Evolutionary conservation across 495 filamentous ascomycete genomes (phyloP).

Genomic region (Aspergillus haitiensis): DNA sequence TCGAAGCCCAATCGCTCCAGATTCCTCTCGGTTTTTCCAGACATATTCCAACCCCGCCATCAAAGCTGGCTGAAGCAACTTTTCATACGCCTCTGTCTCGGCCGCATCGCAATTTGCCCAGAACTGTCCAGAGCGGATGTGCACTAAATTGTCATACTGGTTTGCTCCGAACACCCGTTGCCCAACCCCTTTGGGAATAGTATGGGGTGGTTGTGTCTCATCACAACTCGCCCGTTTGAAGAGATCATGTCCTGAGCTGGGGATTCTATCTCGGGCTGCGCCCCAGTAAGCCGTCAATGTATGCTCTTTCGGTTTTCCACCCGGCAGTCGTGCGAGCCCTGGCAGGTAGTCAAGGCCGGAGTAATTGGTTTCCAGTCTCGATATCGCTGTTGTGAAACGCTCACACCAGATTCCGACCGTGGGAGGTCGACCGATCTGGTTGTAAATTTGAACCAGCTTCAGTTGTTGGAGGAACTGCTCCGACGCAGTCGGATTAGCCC

Average conservation of each 20-base stretch:
- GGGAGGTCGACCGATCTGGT: neutral
- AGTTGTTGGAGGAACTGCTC: slow-evolving; percentile 7
- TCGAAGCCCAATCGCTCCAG: neutral
- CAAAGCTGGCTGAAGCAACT: neutral
- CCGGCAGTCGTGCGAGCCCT: slow-evolving; percentile 20
- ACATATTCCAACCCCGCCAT: slow-evolving; percentile 1
- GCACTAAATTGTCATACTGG: slow-evolving; percentile 20
- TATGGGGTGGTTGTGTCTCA: neutral
- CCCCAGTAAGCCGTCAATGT: slow-evolving; percentile 29
- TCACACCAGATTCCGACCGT: slow-evolving; percentile 24
- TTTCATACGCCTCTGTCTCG: neutral
- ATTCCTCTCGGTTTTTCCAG: neutral
- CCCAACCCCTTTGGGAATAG: neutral
- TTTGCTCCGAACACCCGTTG: slow-evolving; percentile 19
- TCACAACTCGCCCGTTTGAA: slow-evolving; percentile 9
- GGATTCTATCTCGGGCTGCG: slow-evolving; percentile 29
- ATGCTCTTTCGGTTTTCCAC: slow-evolving; percentile 10
- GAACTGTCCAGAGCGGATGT: neutral
- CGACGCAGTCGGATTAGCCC: slow-evolving; percentile 15
- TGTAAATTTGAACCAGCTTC: slow-evolving; percentile 8
- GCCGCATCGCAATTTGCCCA: slow-evolving; percentile 1
- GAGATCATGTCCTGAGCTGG: slow-evolving; percentile 17
- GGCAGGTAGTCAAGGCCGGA: slow-evolving; percentile 26
- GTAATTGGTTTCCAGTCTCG: slow-evolving; percentile 29
- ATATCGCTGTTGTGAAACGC: slow-evolving; percentile 12